A percentile compares a stretch with the other conserved stretches of the same genome.
phyloP scores from a whole-genome alignment of 345 rosid genomes.

The Noccaea caerulescens region DNA sequence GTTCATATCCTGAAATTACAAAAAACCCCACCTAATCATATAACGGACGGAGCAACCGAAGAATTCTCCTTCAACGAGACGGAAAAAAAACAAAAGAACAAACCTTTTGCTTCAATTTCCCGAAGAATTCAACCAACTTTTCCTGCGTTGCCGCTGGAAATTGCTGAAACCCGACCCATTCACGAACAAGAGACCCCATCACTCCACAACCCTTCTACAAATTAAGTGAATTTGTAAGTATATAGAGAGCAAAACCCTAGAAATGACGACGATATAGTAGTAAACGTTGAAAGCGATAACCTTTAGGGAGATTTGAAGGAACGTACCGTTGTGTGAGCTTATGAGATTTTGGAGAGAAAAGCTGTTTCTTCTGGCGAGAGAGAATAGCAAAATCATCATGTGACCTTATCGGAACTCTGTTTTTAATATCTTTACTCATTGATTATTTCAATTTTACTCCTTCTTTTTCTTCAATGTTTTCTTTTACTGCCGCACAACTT shows the following conservation, averaged over 20 bases:
- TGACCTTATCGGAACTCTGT: conserved; percentile 41
- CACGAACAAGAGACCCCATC: conserved; percentile 65
- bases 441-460: conserved; percentile 26
- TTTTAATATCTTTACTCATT: background rate
- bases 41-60: conserved; percentile 14
- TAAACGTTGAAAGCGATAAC: conserved; percentile 10
- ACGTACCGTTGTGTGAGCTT: conserved; percentile 36
- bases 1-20: conserved; percentile 57
- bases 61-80: background rate
- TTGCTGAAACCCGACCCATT: conserved; percentile 80
- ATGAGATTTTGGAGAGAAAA: conserved; percentile 21
- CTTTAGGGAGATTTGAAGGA: background rate
- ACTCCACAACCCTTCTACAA: conserved; percentile 27
- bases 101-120: conserved; percentile 77
- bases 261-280: background rate
- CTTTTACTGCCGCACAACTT: background rate
- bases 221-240: background rate
- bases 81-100: conserved; percentile 4
- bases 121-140: conserved; percentile 63
- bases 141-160: conserved; percentile 73
- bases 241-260: background rate
- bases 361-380: conserved; percentile 4
- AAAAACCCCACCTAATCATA: background rate
- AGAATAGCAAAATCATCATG: background rate
- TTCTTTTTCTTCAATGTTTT: conserved; percentile 6